phyloP scores from a whole-genome alignment of 1,284 basidiomycete genomes.

The Moesziomyces antarcticus region DNA sequence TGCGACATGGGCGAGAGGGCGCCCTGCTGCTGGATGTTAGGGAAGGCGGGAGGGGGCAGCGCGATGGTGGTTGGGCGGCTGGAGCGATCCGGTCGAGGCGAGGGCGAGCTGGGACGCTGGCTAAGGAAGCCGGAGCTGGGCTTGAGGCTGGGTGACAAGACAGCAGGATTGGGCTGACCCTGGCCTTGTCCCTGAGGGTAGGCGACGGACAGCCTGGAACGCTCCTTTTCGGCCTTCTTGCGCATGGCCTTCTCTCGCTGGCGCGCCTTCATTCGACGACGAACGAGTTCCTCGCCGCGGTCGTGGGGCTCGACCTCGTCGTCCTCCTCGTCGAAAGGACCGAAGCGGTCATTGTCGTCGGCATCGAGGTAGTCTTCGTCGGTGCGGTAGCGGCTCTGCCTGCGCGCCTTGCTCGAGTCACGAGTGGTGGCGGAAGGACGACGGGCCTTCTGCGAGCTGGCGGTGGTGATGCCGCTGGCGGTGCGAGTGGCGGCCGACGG shows the following conservation, averaged over 20 bases:
- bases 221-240: conserved; percentile 66
- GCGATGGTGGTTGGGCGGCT: conserved; percentile 53
- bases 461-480: conserved; percentile 19
- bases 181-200: conserved; percentile 1
- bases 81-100: conserved; percentile 46
- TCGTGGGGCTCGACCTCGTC: conserved; percentile 71
- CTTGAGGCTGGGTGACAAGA: conserved; percentile 34
- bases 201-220: conserved; percentile 31
- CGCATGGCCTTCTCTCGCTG: conserved; percentile 63
- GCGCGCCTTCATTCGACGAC: conserved; percentile 71
- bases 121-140: conserved; percentile 19
- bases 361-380: conserved; percentile 42
- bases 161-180: conserved; percentile 9
- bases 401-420: conserved; percentile 38
- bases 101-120: conserved; percentile 43
- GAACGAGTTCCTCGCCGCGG: conserved; percentile 72
- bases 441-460: conserved; percentile 25
- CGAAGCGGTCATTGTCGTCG: conserved; percentile 44
- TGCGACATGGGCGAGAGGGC: conserved; percentile 35
- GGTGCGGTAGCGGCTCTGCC: conserved; percentile 30
- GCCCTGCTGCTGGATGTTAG: conserved; percentile 11
- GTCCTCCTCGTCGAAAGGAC: conserved; percentile 64
- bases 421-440: conserved; percentile 27
- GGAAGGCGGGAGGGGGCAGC: conserved; percentile 42
- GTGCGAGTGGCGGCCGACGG: conserved; percentile 19